Base-by-base conservation (phyloP, 306 rosid genomes). In the Gillenia trifoliata region DNA sequence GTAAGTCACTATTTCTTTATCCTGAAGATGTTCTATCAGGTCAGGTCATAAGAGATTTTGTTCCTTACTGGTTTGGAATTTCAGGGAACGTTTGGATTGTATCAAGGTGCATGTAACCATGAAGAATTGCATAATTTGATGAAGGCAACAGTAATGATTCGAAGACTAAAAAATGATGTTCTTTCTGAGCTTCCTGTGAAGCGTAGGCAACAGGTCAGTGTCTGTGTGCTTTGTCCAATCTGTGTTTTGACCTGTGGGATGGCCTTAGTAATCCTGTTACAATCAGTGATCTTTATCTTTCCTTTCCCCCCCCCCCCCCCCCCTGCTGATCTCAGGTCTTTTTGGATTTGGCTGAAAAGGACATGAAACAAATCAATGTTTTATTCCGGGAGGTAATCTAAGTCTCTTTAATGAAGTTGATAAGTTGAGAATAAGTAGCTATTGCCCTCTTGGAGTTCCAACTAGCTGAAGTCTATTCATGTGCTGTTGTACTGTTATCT, bases 41-140 rank as follows among this genome's bases (percentile, higher is more conserved):
- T 31, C 55, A 56, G 43, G 34, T 82, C 41, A 11, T 79, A 68
- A 55, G 66, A 33, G 73, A 50, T 30, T 43, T 33, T 57, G 36
- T 57, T 66, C 34, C 57, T 63, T 70, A 63, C 68, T 70, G 22
- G 66, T 54, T 77, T 72, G 64, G 68, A 67, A 31, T 78, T 85
- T 77, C 76, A 93, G 98, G 96, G 96, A 77, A 9, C 71, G 19
- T 93, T 93, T 82, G 98, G 98, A 79, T 3, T 85, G 66, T 93
- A 88, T 87, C 98, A 93, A 87, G 98, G 98, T 80, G 98, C 98
- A 83, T 91, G 97, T 87, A 91, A 93, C 77, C 96, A 91, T 79
- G 98, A 91, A 75, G 98, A 93, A 83, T 84, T 93, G 89, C 97
- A 93, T 82, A 91, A 89, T 88, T 79, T 93, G 91, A 88, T 93